Conservation (phyloP, 2,329 filamentous ascomycete genomes). For the Teratosphaeria epicoccoides region DNA sequence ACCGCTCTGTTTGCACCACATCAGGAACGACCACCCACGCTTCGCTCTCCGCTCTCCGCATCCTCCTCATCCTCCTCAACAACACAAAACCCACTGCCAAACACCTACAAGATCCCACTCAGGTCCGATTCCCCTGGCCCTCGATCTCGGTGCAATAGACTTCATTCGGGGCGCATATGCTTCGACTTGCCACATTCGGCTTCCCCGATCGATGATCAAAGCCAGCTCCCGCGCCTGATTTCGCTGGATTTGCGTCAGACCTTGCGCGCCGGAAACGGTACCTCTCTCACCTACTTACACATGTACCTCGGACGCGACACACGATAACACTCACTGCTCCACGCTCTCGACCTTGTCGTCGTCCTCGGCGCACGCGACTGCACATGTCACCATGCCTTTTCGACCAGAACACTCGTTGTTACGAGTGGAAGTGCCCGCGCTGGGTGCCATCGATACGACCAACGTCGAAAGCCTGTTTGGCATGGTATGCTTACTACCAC, state of each 20-base stretch:
- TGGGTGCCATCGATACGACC: constrained; percentile 88
- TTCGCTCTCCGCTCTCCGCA: not conserved
- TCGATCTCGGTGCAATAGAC: not conserved
- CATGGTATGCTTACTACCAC: constrained; percentile 44
- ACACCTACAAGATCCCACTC: not conserved
- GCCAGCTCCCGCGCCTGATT: not conserved
- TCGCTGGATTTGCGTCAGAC: not conserved
- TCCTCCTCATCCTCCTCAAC: too few relatives aligned
- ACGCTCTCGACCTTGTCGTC: not conserved
- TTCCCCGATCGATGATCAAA: not conserved
- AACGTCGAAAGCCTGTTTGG: constrained; percentile 89
- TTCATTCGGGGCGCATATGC: not conserved
- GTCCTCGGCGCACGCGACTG: not conserved
- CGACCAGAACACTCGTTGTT: constrained; percentile 75
- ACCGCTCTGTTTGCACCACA: not conserved
- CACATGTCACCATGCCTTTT: constrained; percentile 58
- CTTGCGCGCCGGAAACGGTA: not conserved
- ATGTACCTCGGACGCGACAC: not conserved
- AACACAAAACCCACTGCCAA: not conserved
- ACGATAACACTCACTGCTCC: not conserved
- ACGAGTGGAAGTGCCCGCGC: constrained; percentile 80
- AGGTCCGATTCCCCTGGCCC: not conserved
- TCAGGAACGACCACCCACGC: not conserved
- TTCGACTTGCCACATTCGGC: not conserved
- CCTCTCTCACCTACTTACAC: not conserved